phyloP scores from a whole-genome alignment of 2,329 filamentous ascomycete genomes.

The Podosphaera fusca region DNA sequence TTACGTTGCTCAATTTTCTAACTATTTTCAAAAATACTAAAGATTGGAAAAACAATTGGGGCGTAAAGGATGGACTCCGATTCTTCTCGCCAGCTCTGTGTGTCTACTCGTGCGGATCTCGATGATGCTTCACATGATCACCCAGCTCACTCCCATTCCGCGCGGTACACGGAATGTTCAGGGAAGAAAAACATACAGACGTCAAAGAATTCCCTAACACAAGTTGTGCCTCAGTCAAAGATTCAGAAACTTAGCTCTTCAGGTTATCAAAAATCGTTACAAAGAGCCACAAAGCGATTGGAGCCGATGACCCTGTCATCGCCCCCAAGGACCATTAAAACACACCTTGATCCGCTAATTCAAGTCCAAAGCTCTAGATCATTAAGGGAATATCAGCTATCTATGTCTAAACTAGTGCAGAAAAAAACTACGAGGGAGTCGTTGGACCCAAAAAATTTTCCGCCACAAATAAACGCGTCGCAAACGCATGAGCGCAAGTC shows the following conservation, averaged over 20 bases:
- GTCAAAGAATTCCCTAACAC: not conserved
- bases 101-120: not conserved
- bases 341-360: not conserved
- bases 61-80: not conserved
- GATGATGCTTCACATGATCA: not conserved
- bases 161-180: not conserved
- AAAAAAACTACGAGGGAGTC: not conserved
- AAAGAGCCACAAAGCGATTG: not conserved
- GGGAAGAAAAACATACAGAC: not conserved
- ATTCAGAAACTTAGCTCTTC: not conserved
- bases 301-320: not conserved
- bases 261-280: not conserved
- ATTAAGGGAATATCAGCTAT: not conserved
- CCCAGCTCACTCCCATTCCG: not conserved
- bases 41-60: not conserved
- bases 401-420: not conserved
- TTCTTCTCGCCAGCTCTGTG: not conserved
- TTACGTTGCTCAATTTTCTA: not conserved
- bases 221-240: not conserved
- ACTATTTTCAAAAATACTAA: not conserved
- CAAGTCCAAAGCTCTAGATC: not conserved
- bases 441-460: no score
- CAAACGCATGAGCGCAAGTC: not conserved
- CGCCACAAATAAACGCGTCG: not conserved
- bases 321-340: not conserved